Evolutionary conservation across 371 early-diverging fungal species (phyloP).

Genomic region (Apophysomyces elegans): DNA sequence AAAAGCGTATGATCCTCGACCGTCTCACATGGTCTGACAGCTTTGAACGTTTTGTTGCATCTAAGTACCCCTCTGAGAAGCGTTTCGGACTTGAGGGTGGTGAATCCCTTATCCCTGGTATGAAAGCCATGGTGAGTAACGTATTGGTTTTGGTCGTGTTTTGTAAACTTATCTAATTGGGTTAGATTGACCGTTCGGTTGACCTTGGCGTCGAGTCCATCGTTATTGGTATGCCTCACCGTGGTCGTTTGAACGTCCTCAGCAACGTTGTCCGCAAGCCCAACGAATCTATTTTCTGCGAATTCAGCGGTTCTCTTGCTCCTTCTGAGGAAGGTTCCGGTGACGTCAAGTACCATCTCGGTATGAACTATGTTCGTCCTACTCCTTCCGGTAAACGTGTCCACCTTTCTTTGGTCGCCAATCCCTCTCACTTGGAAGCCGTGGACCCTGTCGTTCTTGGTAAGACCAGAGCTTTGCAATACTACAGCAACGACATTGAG

Average conservation of each 20-base stretch:
- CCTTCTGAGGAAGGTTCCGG: conserved; percentile 93
- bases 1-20: conserved; percentile 91
- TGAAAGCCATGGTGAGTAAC: conserved; percentile 88
- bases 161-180: neutral
- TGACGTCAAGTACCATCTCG: conserved; percentile 98
- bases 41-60: conserved; percentile 95
- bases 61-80: conserved; percentile 96
- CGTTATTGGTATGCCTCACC: conserved; percentile 98
- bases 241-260: conserved; percentile 97
- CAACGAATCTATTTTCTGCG: conserved; percentile 96
- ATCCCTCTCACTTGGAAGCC: conserved; percentile 98
- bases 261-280: conserved; percentile 98
- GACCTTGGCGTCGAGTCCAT: conserved; percentile 93
- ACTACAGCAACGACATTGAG: conserved; percentile 85
- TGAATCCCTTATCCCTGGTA: conserved; percentile 95
- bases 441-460: conserved; percentile 97
- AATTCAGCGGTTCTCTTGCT: conserved; percentile 84
- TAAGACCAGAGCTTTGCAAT: conserved; percentile 94
- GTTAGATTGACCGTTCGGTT: conserved; percentile 89
- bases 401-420: conserved; percentile 94
- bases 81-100: conserved; percentile 98
- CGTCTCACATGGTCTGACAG: conserved; percentile 96
- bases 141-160: neutral
- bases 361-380: conserved; percentile 95
- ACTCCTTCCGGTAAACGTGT: conserved; percentile 96